These are phyloP conservation scores for Tetrapisispora nanseiensis DNA, from an alignment of 805 yeast genomes.

Conservation along the genomic window DNA sequence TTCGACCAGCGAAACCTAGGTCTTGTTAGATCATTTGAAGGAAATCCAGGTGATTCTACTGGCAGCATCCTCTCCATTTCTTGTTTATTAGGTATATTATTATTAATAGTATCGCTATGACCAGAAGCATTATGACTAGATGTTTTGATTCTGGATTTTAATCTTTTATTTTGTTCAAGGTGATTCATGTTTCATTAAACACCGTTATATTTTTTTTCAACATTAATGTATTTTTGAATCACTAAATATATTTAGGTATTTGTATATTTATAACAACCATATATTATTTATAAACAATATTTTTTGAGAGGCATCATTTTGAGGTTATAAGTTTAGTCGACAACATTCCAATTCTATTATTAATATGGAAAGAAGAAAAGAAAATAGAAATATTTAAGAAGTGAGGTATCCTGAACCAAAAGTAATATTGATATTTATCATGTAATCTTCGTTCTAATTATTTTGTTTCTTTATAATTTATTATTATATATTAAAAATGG, in stretches of 20 bases:
- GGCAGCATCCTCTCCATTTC: slow-evolving; percentile 1
- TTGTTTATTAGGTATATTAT: slow-evolving; percentile 1
- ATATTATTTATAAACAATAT: too few species aligned
- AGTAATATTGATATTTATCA: not conserved
- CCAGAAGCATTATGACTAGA: not conserved
- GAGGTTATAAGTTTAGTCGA: not conserved
- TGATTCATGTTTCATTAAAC: not conserved
- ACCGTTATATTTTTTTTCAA: too few species aligned
- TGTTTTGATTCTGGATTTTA: not conserved
- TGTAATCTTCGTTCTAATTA: not conserved
- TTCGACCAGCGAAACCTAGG: too few species aligned
- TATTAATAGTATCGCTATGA: not conserved
- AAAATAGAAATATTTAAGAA: too few species aligned
- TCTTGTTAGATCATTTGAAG: not conserved
- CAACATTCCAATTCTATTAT: too few species aligned
- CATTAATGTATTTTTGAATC: too few species aligned
- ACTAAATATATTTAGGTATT: too few species aligned
- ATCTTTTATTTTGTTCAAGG: not conserved
- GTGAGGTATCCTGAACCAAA: too few species aligned
- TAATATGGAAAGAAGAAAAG: too few species aligned
- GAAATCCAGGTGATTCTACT: not conserved
- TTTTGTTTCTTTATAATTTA: too few species aligned
- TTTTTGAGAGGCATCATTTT: not conserved
- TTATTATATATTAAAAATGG: too few species aligned
- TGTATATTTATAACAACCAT: too few species aligned